phyloP scores from a whole-genome alignment of 768 basidiomycete species.

The Tylopilus cervinicoccineus region DNA sequence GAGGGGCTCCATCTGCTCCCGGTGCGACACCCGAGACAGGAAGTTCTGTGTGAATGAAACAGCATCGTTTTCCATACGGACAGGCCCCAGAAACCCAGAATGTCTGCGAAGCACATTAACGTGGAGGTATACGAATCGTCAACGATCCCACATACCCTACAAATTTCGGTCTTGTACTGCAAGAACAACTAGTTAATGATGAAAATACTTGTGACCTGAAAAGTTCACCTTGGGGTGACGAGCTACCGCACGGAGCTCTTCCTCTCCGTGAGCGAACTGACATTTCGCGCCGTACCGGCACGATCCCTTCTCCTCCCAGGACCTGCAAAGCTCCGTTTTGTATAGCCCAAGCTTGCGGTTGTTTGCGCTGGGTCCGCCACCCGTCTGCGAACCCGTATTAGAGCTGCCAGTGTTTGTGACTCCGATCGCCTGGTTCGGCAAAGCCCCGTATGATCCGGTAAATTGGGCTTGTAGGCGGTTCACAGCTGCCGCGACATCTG shows the following conservation, averaged over 20 bases:
- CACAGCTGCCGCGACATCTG: slow-evolving; percentile 56
- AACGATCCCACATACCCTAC: slow-evolving; percentile 53
- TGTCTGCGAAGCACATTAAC: slow-evolving; percentile 45
- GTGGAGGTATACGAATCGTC: background rate
- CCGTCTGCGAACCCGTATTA: slow-evolving; percentile 27
- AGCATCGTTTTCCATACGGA: slow-evolving; percentile 89
- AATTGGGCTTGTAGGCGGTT: slow-evolving; percentile 57
- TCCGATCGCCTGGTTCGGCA: slow-evolving; percentile 42
- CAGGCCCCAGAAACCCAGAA: slow-evolving; percentile 95
- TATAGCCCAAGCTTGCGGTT: slow-evolving; percentile 88
- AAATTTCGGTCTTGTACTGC: slow-evolving; percentile 93
- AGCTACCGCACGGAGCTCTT: slow-evolving; percentile 78
- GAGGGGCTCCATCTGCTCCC: slow-evolving; percentile 50
- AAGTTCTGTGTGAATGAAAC: slow-evolving; percentile 90
- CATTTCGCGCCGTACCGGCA: slow-evolving; percentile 88
- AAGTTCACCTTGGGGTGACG: slow-evolving; percentile 80
- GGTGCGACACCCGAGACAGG: slow-evolving; percentile 59
- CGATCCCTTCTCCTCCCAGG: slow-evolving; percentile 88
- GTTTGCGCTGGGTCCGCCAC: slow-evolving; percentile 79
- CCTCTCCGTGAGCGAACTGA: slow-evolving; percentile 91
- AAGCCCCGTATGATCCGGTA: slow-evolving; percentile 49
- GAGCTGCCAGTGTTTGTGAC: slow-evolving; percentile 40
- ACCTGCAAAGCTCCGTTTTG: slow-evolving; percentile 87
- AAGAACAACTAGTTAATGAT: slow-evolving; percentile 16
- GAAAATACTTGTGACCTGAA: background rate